phyloP scores from a whole-genome alignment of 2,329 filamentous ascomycete species.

The Pseudogymnoascus sp. region DNA sequence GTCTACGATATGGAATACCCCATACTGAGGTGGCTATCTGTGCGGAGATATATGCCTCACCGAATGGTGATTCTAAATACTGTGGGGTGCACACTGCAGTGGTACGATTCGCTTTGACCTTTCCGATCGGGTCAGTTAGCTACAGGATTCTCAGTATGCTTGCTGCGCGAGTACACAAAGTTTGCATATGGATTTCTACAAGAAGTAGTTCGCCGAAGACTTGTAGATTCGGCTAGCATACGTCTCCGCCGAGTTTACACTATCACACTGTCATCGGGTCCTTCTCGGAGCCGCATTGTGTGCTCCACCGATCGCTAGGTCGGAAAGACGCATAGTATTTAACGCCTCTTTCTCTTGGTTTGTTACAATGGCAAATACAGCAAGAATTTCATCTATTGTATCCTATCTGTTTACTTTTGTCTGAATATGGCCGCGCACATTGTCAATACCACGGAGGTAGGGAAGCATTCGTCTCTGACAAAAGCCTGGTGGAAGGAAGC shows the following conservation, averaged over 20 bases:
- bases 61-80: neutral
- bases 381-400: neutral
- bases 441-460: neutral
- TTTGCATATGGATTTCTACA: neutral
- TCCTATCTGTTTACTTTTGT: neutral
- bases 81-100: neutral
- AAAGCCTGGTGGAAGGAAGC: constrained; percentile 7
- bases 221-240: neutral
- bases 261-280: neutral
- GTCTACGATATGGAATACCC: neutral
- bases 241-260: neutral
- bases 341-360: neutral
- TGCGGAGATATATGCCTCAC: neutral
- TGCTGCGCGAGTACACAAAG: neutral
- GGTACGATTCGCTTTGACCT: neutral
- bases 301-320: neutral
- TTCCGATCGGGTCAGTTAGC: neutral
- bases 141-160: neutral
- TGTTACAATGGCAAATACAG: neutral
- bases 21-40: neutral
- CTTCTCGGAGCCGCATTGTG: neutral
- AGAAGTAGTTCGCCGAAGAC: neutral
- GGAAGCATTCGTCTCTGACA: neutral
- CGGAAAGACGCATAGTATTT: neutral
- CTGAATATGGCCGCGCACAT: neutral